These are phyloP conservation scores for Suillus plorans DNA, from an alignment of 768 basidiomycete species.

Conservation along the genomic window DNA sequence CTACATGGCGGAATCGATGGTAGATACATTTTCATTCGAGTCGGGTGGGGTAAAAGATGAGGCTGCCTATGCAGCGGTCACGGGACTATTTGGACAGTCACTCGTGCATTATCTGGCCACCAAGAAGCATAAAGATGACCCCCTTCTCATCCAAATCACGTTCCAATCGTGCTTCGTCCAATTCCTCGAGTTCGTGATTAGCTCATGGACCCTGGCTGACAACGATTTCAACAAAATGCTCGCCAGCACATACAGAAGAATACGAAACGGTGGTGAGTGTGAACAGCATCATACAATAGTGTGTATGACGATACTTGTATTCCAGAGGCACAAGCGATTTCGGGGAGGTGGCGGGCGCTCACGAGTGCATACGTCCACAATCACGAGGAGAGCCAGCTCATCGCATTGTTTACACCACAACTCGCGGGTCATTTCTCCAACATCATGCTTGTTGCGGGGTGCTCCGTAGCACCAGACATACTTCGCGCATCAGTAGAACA, in stretches of 20 bases:
- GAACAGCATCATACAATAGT: neutral
- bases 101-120: conserved; percentile 27
- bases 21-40: conserved; percentile 39
- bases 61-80: conserved; percentile 21
- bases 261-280: conserved; percentile 37
- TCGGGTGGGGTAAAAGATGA: conserved; percentile 15
- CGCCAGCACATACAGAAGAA: conserved; percentile 31
- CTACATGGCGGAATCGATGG: conserved; percentile 46
- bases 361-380: conserved; percentile 32
- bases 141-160: conserved; percentile 36
- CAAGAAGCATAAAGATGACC: conserved; percentile 33
- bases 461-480: conserved; percentile 8
- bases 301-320: neutral
- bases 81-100: conserved; percentile 16
- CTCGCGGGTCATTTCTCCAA: neutral
- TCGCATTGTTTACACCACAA: neutral
- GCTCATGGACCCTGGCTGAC: conserved; percentile 27
- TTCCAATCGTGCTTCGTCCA: conserved; percentile 31
- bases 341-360: conserved; percentile 46
- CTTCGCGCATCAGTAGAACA: conserved; percentile 36
- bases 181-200: conserved; percentile 24
- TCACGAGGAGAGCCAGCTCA: conserved; percentile 2
- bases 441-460: conserved; percentile 8
- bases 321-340: conserved; percentile 44
- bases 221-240: conserved; percentile 22